Percentiles rank a stretch among this genome's conserved stretches.
Evolutionary conservation across 78 protist species (phyloP).

Genomic region (Reticulomyxa filosa): DNA sequence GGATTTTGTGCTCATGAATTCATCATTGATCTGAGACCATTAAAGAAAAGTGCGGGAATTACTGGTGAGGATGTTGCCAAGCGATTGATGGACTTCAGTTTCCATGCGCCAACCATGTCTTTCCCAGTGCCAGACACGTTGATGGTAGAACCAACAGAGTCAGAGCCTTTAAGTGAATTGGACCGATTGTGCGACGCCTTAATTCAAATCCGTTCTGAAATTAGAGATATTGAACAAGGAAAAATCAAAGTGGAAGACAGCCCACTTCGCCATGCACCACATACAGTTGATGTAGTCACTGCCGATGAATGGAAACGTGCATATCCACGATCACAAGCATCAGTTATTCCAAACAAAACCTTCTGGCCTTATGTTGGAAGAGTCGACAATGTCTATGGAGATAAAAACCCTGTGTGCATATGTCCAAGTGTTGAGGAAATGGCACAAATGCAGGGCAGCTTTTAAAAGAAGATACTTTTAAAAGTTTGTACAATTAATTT

Average conservation of each 20-base stretch:
- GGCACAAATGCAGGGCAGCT: no score
- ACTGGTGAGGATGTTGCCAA: conserved; percentile 84
- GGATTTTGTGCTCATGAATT: conserved; percentile 36
- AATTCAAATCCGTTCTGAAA: conserved; percentile 68
- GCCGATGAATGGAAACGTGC: conserved; percentile 29
- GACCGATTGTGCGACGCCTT: conserved; percentile 79
- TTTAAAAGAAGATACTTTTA: no score
- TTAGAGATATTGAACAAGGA: conserved; percentile 56
- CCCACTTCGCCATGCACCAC: conserved; percentile 65
- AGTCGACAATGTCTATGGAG: conserved; percentile 66
- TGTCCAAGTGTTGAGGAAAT: conserved; percentile 41
- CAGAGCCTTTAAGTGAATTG: conserved; percentile 55
- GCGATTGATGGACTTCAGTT: conserved; percentile 45
- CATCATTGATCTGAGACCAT: conserved; percentile 66
- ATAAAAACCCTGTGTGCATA: conserved; percentile 51
- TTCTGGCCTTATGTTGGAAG: conserved; percentile 52
- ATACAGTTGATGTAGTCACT: conserved; percentile 31
- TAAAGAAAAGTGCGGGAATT: conserved; percentile 51
- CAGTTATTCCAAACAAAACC: no score
- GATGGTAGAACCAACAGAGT: conserved; percentile 93
- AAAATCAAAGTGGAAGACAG: conserved; percentile 21
- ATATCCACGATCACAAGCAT: conserved; percentile 49
- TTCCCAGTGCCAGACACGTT: conserved; percentile 81
- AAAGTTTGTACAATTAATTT: no score
- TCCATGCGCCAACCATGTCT: conserved; percentile 64